These are phyloP conservation scores for Capronia americana DNA, from an alignment of 2,329 filamentous ascomycete species.

Conservation along the genomic window DNA sequence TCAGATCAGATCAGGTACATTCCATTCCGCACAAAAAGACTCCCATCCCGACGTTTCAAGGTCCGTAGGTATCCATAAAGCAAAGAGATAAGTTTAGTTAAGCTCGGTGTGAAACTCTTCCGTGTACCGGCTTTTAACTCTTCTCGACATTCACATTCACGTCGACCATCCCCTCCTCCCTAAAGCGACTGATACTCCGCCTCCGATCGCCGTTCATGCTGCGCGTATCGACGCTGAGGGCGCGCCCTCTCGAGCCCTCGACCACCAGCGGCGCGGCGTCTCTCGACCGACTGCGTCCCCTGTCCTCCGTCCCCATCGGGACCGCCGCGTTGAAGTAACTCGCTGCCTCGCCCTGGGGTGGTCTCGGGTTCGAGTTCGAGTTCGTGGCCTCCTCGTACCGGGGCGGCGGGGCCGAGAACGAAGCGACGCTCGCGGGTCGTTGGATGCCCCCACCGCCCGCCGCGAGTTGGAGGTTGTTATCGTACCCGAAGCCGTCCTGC, in stretches of 20 bases:
- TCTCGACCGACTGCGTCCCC: constrained; percentile 14
- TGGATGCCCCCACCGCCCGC: constrained; percentile 13
- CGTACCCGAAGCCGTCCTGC: constrained; percentile 29
- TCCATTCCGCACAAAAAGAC: no score
- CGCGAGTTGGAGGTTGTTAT: constrained; percentile 14
- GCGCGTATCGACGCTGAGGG: constrained; percentile 10
- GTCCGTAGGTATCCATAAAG: not conserved
- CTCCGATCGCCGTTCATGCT: constrained; percentile 20
- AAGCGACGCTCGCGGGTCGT: constrained; percentile 25
- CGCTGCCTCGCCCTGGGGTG: constrained; percentile 17
- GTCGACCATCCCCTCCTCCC: constrained; percentile 28
- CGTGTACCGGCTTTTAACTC: not conserved
- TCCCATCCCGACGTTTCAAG: no score
- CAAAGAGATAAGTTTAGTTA: not conserved
- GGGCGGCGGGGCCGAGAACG: constrained; percentile 24
- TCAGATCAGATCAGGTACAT: no score
- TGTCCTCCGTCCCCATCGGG: not conserved
- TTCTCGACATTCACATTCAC: constrained; percentile 8
- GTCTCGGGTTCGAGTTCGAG: constrained; percentile 1
- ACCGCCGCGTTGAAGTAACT: constrained; percentile 21
- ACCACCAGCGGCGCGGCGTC: constrained; percentile 1
- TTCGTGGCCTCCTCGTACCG: constrained; percentile 28
- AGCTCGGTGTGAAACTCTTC: not conserved
- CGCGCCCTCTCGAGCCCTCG: constrained; percentile 11
- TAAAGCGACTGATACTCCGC: constrained; percentile 21